These are phyloP conservation scores for Suillus decipiens DNA, from an alignment of 768 basidiomycete species.

Conservation along the genomic window DNA sequence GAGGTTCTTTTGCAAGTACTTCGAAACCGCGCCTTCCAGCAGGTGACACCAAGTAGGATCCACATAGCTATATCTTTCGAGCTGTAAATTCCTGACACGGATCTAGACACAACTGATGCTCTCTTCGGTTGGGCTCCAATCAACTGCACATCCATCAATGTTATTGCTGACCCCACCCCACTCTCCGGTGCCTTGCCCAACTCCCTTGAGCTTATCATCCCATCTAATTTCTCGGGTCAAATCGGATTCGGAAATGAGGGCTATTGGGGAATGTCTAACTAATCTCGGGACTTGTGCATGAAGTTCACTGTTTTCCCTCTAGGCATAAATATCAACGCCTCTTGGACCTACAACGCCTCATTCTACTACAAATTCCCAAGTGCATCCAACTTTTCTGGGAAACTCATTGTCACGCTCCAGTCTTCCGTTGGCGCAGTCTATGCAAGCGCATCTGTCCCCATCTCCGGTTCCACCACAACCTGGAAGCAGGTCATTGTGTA, in stretches of 20 bases:
- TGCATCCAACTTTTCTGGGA: conserved; percentile 41
- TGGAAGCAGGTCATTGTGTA: conserved; percentile 51
- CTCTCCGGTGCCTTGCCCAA: conserved; percentile 65
- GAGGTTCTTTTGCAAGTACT: conserved; percentile 43
- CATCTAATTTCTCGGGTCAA: conserved; percentile 38
- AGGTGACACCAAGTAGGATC: conserved; percentile 52
- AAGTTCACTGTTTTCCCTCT: conserved; percentile 14
- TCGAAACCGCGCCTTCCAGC: conserved; percentile 70
- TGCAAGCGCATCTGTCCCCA: conserved; percentile 39
- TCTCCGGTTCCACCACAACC: conserved; percentile 44
- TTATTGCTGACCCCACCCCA: conserved; percentile 51
- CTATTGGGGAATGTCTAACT: conserved; percentile 45
- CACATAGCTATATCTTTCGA: neutral
- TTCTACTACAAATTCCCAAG: conserved; percentile 59
- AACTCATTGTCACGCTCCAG: conserved; percentile 46
- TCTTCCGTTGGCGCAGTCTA: conserved; percentile 45
- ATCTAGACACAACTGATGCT: conserved; percentile 47
- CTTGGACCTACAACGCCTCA: conserved; percentile 58
- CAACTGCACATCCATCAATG: conserved; percentile 44
- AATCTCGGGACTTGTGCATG: neutral
- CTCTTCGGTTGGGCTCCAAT: conserved; percentile 57
- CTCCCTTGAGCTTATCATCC: conserved; percentile 52
- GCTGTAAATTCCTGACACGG: neutral
- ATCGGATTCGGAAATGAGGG: conserved; percentile 62
- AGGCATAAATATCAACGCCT: conserved; percentile 58